Percentiles rank a stretch among this genome's conserved stretches.
Evolutionary conservation across 495 filamentous ascomycete species (phyloP).

Genomic region (Parmelia sp.): DNA sequence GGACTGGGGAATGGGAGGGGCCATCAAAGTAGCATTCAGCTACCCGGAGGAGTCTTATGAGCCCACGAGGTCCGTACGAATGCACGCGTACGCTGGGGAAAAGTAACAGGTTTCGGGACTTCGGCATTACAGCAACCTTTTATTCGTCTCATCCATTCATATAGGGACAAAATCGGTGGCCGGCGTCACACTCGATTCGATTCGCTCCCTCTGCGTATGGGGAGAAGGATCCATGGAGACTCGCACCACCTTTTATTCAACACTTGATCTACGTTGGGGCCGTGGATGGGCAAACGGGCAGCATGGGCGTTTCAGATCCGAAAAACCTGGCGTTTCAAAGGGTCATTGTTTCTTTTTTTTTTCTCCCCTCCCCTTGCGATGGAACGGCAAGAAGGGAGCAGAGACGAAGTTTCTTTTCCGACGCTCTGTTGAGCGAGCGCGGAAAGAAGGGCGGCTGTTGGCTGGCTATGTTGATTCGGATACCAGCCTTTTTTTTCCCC

Average conservation of each 20-base stretch:
- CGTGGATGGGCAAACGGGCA: neutral
- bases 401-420: neutral
- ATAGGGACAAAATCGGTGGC: neutral
- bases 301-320: neutral
- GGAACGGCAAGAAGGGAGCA: neutral
- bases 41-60: conserved; percentile 29
- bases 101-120: neutral
- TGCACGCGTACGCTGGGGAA: neutral
- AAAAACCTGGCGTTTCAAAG: neutral
- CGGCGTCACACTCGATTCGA: neutral
- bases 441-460: too few relatives aligned
- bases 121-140: neutral
- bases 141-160: neutral
- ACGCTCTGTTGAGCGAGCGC: neutral
- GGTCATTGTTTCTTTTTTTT: neutral
- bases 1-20: conserved; percentile 23
- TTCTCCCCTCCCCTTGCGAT: neutral
- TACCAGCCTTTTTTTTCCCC: too few relatives aligned
- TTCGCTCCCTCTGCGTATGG: neutral
- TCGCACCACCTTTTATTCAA: neutral
- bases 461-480: too few relatives aligned
- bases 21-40: conserved; percentile 25
- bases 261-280: neutral
- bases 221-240: neutral
- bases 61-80: neutral